Conservation (phyloP, 176 grass and related monocot genomes). For the Coix lacrymajobi region DNA sequence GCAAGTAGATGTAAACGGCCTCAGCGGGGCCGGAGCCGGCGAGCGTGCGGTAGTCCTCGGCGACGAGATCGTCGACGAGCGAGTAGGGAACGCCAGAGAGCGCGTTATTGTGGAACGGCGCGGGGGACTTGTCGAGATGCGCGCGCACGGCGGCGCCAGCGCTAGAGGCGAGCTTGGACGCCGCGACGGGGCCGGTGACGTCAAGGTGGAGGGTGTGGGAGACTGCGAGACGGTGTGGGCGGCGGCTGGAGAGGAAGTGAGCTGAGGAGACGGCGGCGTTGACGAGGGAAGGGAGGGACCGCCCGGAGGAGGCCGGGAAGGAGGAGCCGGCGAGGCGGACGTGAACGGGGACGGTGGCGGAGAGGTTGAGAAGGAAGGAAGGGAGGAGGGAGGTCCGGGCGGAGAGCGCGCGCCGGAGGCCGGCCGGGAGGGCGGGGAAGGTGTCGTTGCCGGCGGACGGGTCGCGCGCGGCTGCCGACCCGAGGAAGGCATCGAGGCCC, state of each 20-base stretch:
- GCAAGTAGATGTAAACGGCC: conserved; percentile 83
- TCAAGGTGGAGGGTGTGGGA: conserved; percentile 48
- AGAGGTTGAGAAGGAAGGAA: conserved; percentile 46
- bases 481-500: conserved; percentile 62
- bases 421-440: conserved; percentile 38
- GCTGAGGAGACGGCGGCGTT: conserved; percentile 44
- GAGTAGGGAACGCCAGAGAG: conserved; percentile 77
- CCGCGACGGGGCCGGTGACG: conserved; percentile 21
- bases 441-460: conserved; percentile 51
- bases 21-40: conserved; percentile 36
- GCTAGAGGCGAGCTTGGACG: conserved; percentile 18
- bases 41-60: conserved; percentile 50
- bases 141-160: conserved; percentile 15
- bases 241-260: conserved; percentile 39
- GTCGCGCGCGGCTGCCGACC: conserved; percentile 33
- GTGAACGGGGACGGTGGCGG: conserved; percentile 43
- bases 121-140: conserved; percentile 39
- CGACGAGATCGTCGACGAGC: conserved; percentile 54
- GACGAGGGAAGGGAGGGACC: conserved; percentile 37
- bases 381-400: conserved; percentile 14
- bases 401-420: conserved; percentile 37
- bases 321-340: conserved; percentile 52
- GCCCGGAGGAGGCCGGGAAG: conserved; percentile 40
- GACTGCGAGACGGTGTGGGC: conserved; percentile 43
- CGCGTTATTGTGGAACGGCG: conserved; percentile 57